Evolutionary conservation across 1,284 basidiomycete genomes (phyloP).

Genomic region (Leccinum proximum): DNA sequence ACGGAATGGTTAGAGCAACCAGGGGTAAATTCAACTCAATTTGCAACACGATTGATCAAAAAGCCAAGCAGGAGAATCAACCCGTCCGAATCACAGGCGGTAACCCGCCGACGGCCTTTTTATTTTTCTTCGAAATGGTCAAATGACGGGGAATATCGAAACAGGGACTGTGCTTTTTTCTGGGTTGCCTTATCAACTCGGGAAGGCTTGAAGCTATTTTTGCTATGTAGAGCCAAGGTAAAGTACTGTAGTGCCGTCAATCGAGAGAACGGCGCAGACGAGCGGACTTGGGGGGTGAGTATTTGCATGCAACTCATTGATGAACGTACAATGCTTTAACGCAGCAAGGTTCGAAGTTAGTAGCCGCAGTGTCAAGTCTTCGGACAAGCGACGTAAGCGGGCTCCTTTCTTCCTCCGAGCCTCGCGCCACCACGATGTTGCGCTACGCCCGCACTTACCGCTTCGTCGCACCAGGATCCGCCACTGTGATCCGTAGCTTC

Average conservation of each 20-base stretch:
- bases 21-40: not conserved
- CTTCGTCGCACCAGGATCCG: not conserved
- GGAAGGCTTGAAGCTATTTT: not conserved
- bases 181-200: not conserved
- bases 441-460: not conserved
- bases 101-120: not conserved
- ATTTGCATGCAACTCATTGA: not conserved
- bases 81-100: not conserved
- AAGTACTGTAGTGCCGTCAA: not conserved
- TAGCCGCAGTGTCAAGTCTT: too few species aligned
- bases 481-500: not conserved
- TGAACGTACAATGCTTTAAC: too few species aligned
- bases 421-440: not conserved
- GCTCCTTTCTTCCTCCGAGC: not conserved
- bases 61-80: not conserved
- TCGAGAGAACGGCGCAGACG: not conserved
- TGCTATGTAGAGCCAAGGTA: too few species aligned
- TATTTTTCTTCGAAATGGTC: not conserved
- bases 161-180: not conserved
- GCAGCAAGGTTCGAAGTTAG: too few species aligned
- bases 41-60: not conserved
- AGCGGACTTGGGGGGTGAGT: not conserved
- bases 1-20: not conserved
- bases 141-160: not conserved
- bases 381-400: too few species aligned